Percentiles rank a stretch among this genome's conserved stretches.
Evolutionary conservation across 164 flowering plant genomes (phyloP).

Genomic region (Umbellularia californica): DNA sequence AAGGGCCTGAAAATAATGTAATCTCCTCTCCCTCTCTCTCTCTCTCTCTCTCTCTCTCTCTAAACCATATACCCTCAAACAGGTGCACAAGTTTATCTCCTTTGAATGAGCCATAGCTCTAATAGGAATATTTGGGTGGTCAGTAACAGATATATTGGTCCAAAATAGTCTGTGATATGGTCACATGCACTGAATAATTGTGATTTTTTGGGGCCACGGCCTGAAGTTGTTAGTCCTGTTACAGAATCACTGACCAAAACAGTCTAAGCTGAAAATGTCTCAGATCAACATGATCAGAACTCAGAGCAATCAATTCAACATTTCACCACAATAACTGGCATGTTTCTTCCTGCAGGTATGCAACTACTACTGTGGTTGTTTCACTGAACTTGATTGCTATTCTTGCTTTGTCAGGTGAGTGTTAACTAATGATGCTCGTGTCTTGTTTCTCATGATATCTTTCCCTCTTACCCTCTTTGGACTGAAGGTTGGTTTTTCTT

Average conservation of each 20-base stretch:
- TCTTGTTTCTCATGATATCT: neutral
- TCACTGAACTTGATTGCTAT: slow-evolving; percentile 46
- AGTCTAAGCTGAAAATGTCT: neutral
- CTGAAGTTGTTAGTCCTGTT: neutral
- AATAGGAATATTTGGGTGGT: neutral
- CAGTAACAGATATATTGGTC: neutral
- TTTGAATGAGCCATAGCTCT: neutral
- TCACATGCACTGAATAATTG: neutral
- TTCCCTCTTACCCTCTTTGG: neutral
- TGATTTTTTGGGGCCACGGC: neutral
- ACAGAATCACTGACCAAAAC: neutral
- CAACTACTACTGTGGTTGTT: slow-evolving; percentile 36
- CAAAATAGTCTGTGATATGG: neutral
- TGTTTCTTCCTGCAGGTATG: slow-evolving; percentile 43
- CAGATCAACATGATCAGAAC: neutral
- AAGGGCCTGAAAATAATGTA: slow-evolving; percentile 61
- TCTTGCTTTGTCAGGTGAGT: slow-evolving; percentile 53
- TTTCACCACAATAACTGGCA: neutral
- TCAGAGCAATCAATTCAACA: neutral
- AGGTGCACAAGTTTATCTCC: no score
- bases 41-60: slow-evolving; percentile 7
- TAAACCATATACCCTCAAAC: slow-evolving; percentile 5
- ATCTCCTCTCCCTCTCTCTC: slow-evolving; percentile 9
- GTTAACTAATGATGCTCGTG: neutral
- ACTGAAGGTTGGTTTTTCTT: neutral